A percentile compares a stretch with the other conserved stretches of the same genome.
Conservation (phyloP, 331 rosid species). For the Telfairia occidentalis region DNA sequence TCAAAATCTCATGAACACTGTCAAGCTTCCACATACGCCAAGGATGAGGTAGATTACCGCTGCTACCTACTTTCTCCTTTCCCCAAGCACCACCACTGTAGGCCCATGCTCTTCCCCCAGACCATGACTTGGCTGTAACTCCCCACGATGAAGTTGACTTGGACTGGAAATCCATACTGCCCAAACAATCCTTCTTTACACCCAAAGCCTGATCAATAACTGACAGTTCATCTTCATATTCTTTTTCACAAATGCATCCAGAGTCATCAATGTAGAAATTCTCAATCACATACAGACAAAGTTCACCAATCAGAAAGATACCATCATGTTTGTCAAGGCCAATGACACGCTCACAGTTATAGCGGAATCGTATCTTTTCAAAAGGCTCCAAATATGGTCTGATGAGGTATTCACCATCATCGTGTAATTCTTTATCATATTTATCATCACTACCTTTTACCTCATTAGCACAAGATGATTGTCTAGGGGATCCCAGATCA, state of each 20-base stretch:
- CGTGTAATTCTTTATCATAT: conserved; percentile 62
- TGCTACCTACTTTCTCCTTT: conserved; percentile 70
- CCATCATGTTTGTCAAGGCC: conserved; percentile 99
- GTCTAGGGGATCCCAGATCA: conserved; percentile 72
- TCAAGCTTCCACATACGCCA: conserved; percentile 99
- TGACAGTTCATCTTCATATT: conserved; percentile 76
- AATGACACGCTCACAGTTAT: conserved; percentile 91
- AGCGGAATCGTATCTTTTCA: conserved; percentile 77
- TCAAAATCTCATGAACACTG: conserved; percentile 95
- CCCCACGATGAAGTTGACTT: conserved; percentile 71
- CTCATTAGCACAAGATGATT: conserved; percentile 62
- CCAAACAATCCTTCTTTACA: conserved; percentile 65
- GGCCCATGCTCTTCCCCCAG: conserved; percentile 99
- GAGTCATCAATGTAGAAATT: conserved; percentile 76
- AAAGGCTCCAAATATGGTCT: conserved; percentile 85
- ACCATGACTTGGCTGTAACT: conserved; percentile 44
- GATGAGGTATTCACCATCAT: conserved; percentile 89
- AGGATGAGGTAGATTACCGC: conserved; percentile 81
- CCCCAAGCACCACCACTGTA: conserved; percentile 99
- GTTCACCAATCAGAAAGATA: conserved; percentile 86
- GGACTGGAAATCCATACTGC: conserved; percentile 69
- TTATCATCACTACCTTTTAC: conserved; percentile 52
- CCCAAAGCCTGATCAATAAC: conserved; percentile 97
- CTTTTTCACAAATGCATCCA: conserved; percentile 90
- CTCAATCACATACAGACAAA: conserved; percentile 86